Conservation (phyloP, 139 green algal species). For the Desmodesmus armatus region DNA sequence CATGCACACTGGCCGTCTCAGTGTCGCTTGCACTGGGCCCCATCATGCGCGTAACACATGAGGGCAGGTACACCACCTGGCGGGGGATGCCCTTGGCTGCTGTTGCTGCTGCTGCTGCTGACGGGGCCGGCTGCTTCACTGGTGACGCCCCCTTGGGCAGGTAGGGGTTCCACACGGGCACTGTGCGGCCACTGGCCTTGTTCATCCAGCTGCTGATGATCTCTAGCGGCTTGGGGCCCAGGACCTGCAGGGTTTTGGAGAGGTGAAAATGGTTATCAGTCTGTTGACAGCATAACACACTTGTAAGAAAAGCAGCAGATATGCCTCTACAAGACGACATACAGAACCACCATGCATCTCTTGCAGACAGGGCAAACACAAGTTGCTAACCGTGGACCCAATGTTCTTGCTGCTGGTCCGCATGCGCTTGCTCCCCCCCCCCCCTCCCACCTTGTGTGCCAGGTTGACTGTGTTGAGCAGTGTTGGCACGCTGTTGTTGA, state of each 20-base stretch:
- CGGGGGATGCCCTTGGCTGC: constrained; percentile 53
- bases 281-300: too few relatives aligned
- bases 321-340: too few relatives aligned
- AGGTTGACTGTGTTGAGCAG: constrained; percentile 86
- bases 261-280: too few relatives aligned
- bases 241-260: constrained; percentile 45
- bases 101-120: neutral
- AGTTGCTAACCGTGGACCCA: too few relatives aligned
- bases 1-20: constrained; percentile 83
- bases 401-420: too few relatives aligned
- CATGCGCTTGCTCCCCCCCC: neutral
- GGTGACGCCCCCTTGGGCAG: constrained; percentile 87
- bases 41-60: constrained; percentile 97
- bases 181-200: constrained; percentile 69
- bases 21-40: constrained; percentile 81
- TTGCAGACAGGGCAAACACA: neutral
- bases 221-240: constrained; percentile 82
- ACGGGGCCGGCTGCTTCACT: constrained; percentile 46
- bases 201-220: constrained; percentile 82
- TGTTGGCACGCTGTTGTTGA: constrained; percentile 75
- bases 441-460: constrained; percentile 65
- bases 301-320: too few relatives aligned
- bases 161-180: constrained; percentile 96
- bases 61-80: constrained; percentile 93
- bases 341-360: neutral